Conservation (phyloP, 306 rosid genomes). For the Cotoneaster glaucophyllus region DNA sequence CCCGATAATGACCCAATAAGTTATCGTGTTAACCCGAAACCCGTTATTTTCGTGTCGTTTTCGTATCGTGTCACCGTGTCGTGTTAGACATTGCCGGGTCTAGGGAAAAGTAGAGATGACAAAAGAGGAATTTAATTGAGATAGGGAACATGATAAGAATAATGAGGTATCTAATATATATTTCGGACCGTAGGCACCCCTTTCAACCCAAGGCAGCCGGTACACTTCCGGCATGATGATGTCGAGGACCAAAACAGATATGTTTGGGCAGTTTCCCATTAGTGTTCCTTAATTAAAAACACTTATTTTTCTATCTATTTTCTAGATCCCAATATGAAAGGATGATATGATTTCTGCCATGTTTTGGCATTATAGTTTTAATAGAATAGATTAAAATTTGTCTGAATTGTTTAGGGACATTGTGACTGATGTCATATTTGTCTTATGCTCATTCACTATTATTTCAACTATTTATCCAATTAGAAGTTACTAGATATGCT, state of each 20-base stretch:
- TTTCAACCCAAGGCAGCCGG: neutral
- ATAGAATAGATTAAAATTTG: neutral
- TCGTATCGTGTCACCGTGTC: too few species aligned
- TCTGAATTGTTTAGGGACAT: neutral
- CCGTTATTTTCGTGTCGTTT: too few species aligned
- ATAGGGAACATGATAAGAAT: constrained; percentile 42
- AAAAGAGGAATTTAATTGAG: constrained; percentile 28
- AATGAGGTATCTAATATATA: neutral
- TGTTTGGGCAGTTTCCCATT: neutral
- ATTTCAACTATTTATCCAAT: neutral
- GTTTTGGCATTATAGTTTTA: neutral
- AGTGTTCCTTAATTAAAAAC: neutral
- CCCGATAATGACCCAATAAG: too few species aligned
- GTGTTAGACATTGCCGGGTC: too few species aligned
- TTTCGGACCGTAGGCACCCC: neutral
- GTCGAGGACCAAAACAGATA: neutral
- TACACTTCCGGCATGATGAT: neutral
- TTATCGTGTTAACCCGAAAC: too few species aligned
- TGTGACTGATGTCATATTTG: neutral
- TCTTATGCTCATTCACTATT: neutral
- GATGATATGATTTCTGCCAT: constrained; percentile 1
- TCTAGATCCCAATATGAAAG: neutral
- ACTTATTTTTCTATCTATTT: neutral
- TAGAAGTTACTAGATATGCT: neutral
- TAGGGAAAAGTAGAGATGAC: constrained; percentile 34